Base-by-base conservation (phyloP, 129 eudicot genomes). In the Lonicera japonica region DNA sequence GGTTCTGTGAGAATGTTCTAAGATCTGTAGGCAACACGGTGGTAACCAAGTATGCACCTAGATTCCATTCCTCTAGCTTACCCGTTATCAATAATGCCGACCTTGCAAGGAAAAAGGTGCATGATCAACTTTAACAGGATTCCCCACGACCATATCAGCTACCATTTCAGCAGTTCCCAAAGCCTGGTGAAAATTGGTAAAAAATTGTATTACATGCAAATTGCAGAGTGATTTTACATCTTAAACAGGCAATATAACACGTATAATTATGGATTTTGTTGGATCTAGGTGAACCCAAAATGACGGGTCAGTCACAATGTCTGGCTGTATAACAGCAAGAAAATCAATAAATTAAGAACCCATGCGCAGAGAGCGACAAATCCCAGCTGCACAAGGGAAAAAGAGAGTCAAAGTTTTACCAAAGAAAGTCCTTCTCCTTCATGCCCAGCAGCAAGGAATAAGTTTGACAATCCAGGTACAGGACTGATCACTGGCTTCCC, bases 401-500 rank as follows among this genome's bases (percentile, higher is more conserved):
- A 59, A 55, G 65, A 16, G 65, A 24, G 40, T 36, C 22, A 13
- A 48, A 54, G 34, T 11, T 22, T 64, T 88, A 92, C 99, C 96
- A 88, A 46, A 63, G 86, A 51, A 66, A 94, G 94, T 54, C 99
- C 99, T 82, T 81, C 95, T 61, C 99, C 99, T 79, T 94, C 99
- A 79, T 94, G 99, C 22, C 99, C 99, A 18, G 92, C 87, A n/a
- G 99, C 96, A 73, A 88, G 60, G 65, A 71, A 88, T 24, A 83
- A 74, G 57, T 85, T 94, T 61, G 99, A 64, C 52, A 77, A 56
- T 19, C 87, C 83, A 61, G 99, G 96, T 71, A 94, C 79, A 25
- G 85, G 92, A 25, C 95, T 92, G 76, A 94, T 94, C 73, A 83
- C 82, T 41, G 99, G 99, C 69, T 85, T 94, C 72, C 96, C 96